Evolutionary conservation across 176 grass and related monocot species (phyloP), one percentile per base, ranked within the genome.

Genomic region (Guadua angustifolia): DNA sequence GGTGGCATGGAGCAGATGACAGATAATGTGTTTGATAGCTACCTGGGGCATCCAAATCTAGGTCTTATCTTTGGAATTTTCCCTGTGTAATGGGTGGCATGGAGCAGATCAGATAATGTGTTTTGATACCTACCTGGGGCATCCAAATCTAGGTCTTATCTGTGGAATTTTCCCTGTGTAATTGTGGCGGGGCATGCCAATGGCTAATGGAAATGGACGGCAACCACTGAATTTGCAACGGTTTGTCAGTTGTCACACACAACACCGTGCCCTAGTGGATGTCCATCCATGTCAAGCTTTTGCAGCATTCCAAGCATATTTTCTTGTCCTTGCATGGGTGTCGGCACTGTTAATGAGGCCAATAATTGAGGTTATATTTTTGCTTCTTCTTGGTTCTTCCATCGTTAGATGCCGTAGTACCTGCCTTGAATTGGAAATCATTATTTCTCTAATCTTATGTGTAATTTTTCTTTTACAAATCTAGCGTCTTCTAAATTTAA

Each of bases 301-400:
- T 33, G 62, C 38, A 22, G 47, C 44, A 16, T 50, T 65, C 19
- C 18, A 63, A 64, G 81, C 62, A 44, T 68, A 84, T 57, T 77
- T 84, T 47, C 32, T 76, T 45, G 74, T 57, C 47, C 17, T 35
- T 61, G 80, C 39, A 46, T 60, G 5, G 66, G 52, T 82, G 60
- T 21, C 49, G 8, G 24, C 40, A 68, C 61, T 85, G 38, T 74
- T 77, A n/a, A 18, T 59, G 62, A 47, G 44, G 8, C 83, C 73
- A 85, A 85, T 85, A 77, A 85, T 77, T 70, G 51, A 70, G 73
- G 42, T 9, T 35, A 16, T 14, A 19, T 33, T 70, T 69, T 68
- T 45, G n/a, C 61, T 56, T 0, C 60, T 9, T 75, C 44, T 56
- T 22, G 5, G 12, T 60, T 44, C 64, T 85, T 18, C 32, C 40